Evolutionary conservation across 2,329 filamentous ascomycete genomes (phyloP), one percentile per base, ranked within the genome.

Genomic region (Penicillium sclerotigenum): DNA sequence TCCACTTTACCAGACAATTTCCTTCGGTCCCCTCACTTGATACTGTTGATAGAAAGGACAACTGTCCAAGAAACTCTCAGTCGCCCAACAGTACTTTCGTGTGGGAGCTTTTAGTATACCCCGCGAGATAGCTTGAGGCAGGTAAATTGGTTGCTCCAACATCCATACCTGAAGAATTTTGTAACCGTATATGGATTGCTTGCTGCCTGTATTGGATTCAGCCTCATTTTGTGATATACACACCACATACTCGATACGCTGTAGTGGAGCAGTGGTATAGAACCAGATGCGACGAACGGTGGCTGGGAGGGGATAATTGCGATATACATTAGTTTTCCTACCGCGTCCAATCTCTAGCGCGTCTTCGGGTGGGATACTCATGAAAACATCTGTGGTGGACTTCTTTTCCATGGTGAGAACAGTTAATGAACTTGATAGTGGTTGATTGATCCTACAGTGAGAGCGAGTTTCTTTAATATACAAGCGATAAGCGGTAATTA

Each of bases 151-250:
- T 4, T 5, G 29, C 20, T n/a, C 48, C 9, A 54, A 28, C 43
- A 54, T 54, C 51, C 51, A 54, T 8, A 48, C 22, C 18, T 54
- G 51, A 16, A 6, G 28, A 47, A 41, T 18, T 7, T 48, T n/a
- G 20, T 54, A 41, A n/a, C 28, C 5, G 9, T 54, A 48, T 13
- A 4, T 26, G 18, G 22, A 9, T 26, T 26, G 9, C 18, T 29
- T 38, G 11, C 5, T 18, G 5, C 14, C 11, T 11, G 8, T 31
- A 16, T 31, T 26, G 16, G 36, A 18, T 33, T n/a, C 28, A 2
- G 16, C 11, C 11, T 38, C 43, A 7, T 48, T 20, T 20, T 41
- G 36, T 10, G 51, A 54, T 47, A 53, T 48, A 26, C 51, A 48
- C 10, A 48, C 29, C 18, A 48, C 28, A 48, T 54, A 48, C 14